Percentiles rank a stretch among this genome's conserved stretches.
Conservation (phyloP, 2,329 filamentous ascomycete species). For the Colletotrichum horii region DNA sequence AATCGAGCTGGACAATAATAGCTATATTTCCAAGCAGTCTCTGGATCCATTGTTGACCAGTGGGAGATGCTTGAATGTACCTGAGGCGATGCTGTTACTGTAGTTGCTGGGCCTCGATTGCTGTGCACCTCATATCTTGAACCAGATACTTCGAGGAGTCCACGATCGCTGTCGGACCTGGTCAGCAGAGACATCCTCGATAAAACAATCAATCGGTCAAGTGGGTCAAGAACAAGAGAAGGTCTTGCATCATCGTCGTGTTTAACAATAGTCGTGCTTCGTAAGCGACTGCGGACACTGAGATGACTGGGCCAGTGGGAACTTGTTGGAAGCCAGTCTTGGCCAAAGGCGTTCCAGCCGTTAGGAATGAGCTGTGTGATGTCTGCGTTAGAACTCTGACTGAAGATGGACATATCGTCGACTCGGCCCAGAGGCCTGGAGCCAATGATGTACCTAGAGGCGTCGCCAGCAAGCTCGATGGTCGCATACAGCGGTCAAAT, state of each 20-base stretch:
- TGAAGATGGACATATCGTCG: neutral
- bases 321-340: neutral
- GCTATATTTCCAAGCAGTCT: neutral
- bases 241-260: neutral
- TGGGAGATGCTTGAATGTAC: neutral
- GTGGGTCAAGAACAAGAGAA: neutral
- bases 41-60: neutral
- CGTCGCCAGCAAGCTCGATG: too few relatives aligned
- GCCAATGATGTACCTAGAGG: too few relatives aligned
- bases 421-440: neutral
- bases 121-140: neutral
- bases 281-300: neutral
- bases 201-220: neutral
- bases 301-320: neutral
- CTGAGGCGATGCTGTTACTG: neutral
- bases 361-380: too few relatives aligned
- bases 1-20: neutral
- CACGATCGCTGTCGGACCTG: neutral
- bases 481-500: too few relatives aligned
- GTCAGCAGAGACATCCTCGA: neutral
- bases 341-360: neutral
- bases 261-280: neutral
- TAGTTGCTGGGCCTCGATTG: neutral
- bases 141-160: neutral
- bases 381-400: too few relatives aligned